These are phyloP conservation scores for Tephrocybe sp. DNA, from an alignment of 768 basidiomycete genomes.

Conservation along the genomic window DNA sequence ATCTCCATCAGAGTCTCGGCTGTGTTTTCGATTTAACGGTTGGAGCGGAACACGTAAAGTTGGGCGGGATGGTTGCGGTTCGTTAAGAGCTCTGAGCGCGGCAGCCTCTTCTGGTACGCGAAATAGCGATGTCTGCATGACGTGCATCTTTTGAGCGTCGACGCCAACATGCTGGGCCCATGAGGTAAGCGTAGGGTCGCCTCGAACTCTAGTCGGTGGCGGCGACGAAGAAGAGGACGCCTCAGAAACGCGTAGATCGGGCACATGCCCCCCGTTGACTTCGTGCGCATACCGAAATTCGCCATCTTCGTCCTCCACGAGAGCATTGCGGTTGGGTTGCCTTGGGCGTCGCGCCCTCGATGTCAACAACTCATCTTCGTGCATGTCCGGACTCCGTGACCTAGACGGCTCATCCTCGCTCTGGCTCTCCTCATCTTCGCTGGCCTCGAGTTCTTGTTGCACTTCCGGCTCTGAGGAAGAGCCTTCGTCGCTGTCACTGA, in stretches of 20 bases:
- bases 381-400: slow-evolving; percentile 44
- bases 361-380: slow-evolving; percentile 46
- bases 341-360: slow-evolving; percentile 23
- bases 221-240: slow-evolving; percentile 31
- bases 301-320: slow-evolving; percentile 56
- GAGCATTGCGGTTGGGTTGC: slow-evolving; percentile 39
- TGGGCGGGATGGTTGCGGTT: slow-evolving; percentile 38
- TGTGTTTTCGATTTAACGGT: slow-evolving; percentile 63
- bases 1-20: slow-evolving; percentile 77
- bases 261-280: slow-evolving; percentile 22
- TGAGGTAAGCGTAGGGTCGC: slow-evolving; percentile 56
- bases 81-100: slow-evolving; percentile 54
- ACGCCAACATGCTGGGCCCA: slow-evolving; percentile 76
- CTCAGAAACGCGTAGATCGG: slow-evolving; percentile 28
- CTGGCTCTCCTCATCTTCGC: slow-evolving; percentile 36
- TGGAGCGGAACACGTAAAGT: slow-evolving; percentile 36
- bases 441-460: slow-evolving; percentile 18
- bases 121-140: slow-evolving; percentile 92
- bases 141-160: slow-evolving; percentile 87
- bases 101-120: slow-evolving; percentile 74
- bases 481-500: slow-evolving; percentile 55
- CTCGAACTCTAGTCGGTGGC: slow-evolving; percentile 31
- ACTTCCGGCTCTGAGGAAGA: slow-evolving; percentile 27
- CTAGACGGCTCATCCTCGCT: slow-evolving; percentile 36
- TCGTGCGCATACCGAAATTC: slow-evolving; percentile 49